Conservation (phyloP, 2,329 filamentous ascomycete genomes). For the Parasarocladium wereldwijsianum region DNA sequence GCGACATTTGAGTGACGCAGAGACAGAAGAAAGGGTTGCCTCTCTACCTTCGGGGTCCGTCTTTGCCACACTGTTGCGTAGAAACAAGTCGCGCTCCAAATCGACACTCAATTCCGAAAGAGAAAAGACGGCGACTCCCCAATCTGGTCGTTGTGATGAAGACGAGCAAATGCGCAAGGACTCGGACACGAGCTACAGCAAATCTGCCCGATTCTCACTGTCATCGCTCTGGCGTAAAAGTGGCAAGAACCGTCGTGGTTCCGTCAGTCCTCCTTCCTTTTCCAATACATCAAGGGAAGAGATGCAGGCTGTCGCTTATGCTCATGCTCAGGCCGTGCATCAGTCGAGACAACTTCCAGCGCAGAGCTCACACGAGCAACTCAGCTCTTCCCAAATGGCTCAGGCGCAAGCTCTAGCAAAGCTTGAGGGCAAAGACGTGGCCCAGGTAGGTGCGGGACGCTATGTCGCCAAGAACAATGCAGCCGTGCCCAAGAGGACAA, state of each 20-base stretch:
- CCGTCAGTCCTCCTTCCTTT: conserved; percentile 58
- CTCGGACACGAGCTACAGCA: conserved; percentile 35
- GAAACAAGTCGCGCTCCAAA: conserved; percentile 32
- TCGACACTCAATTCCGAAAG: conserved; percentile 29
- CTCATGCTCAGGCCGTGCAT: conserved; percentile 8
- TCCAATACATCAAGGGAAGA: conserved; percentile 86
- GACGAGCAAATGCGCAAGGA: conserved; percentile 35
- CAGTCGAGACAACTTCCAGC: background rate
- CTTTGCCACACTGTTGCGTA: conserved; percentile 25
- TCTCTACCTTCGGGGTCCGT: conserved; percentile 9
- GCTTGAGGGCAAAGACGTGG: conserved; percentile 18
- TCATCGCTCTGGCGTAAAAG: conserved; percentile 63
- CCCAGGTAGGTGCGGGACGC: conserved; percentile 8
- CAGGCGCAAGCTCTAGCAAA: conserved; percentile 20
- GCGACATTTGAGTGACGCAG: no score
- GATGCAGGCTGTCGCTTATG: conserved; percentile 34
- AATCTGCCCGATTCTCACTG: conserved; percentile 38
- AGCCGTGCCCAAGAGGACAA: conserved; percentile 56
- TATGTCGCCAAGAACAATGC: conserved; percentile 21
- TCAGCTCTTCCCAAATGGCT: conserved; percentile 10
- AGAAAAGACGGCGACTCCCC: conserved; percentile 20
- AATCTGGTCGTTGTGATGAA: conserved; percentile 26
- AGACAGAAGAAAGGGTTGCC: conserved; percentile 11
- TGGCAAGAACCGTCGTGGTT: conserved; percentile 39
- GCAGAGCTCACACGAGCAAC: conserved; percentile 3